Evolutionary conservation across 1,284 basidiomycete species (phyloP).

Genomic region (Heterobasidion annosum): DNA sequence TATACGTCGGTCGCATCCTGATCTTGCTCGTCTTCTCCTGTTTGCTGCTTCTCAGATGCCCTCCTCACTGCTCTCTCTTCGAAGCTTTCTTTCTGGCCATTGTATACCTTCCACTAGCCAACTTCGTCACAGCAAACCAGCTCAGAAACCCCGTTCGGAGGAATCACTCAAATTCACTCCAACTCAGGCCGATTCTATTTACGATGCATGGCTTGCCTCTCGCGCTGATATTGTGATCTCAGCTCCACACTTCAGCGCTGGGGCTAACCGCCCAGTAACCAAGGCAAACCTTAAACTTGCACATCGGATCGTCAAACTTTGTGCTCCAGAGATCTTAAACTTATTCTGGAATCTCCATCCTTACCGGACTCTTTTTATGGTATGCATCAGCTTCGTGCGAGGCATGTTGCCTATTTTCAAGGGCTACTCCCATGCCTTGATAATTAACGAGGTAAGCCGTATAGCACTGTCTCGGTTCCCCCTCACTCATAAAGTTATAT

Average conservation of each 20-base stretch:
- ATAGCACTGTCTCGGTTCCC: constrained; percentile 4
- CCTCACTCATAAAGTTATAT: background rate
- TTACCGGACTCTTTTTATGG: constrained; percentile 52
- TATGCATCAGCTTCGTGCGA: constrained; percentile 56
- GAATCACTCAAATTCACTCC: background rate
- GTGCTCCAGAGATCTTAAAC: constrained; percentile 44
- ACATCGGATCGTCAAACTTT: constrained; percentile 39
- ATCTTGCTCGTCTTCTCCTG: constrained; percentile 3
- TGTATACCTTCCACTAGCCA: background rate
- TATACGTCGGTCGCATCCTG: background rate
- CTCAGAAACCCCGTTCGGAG: background rate
- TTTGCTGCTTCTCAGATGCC: background rate
- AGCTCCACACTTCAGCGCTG: constrained; percentile 38
- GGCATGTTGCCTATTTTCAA: constrained; percentile 71
- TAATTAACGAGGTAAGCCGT: constrained; percentile 63
- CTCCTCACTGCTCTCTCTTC: background rate
- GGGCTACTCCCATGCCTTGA: constrained; percentile 75
- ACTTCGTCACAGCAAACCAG: background rate
- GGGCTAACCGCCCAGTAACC: constrained; percentile 54
- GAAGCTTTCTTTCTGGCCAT: background rate
- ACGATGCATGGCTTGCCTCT: constrained; percentile 59
- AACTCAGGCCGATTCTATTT: constrained; percentile 22
- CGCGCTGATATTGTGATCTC: constrained; percentile 33
- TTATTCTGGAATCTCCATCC: constrained; percentile 62
- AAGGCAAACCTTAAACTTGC: constrained; percentile 48